phyloP scores from a whole-genome alignment of 106 monocot genomes.

The Dioscorea zingiberensis region DNA sequence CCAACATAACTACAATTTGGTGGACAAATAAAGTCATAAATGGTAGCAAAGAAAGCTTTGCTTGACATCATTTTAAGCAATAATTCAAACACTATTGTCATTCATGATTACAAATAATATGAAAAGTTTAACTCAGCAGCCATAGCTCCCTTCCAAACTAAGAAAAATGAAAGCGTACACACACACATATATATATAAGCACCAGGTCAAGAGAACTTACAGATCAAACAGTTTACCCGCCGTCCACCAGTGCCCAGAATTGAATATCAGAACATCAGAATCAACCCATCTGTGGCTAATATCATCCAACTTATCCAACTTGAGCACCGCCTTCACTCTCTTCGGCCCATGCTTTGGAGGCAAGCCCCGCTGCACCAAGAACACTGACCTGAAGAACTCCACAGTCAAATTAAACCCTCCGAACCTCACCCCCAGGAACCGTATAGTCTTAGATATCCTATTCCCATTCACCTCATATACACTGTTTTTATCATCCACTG shows the following conservation, averaged over 20 bases:
- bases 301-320: constrained; percentile 80
- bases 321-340: constrained; percentile 55
- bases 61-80: no score
- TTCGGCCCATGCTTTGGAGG: constrained; percentile 48
- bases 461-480: constrained; percentile 91
- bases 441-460: constrained; percentile 78
- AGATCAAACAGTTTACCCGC: constrained; percentile 78
- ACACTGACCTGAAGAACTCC: constrained; percentile 83
- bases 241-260: constrained; percentile 99
- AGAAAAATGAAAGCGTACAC: no score
- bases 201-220: constrained; percentile 38
- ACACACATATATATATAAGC: no score
- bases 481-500: constrained; percentile 48
- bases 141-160: no score
- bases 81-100: no score
- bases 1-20: no score
- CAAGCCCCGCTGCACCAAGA: constrained; percentile 59
- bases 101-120: no score
- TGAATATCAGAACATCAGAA: constrained; percentile 86
- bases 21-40: no score
- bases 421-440: constrained; percentile 74
- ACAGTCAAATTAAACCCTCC: constrained; percentile 61
- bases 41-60: no score
- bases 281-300: constrained; percentile 68
- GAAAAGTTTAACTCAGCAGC: no score